Conservation (phyloP, 352 stramenopile species). For the Aphanomyces invadans region DNA sequence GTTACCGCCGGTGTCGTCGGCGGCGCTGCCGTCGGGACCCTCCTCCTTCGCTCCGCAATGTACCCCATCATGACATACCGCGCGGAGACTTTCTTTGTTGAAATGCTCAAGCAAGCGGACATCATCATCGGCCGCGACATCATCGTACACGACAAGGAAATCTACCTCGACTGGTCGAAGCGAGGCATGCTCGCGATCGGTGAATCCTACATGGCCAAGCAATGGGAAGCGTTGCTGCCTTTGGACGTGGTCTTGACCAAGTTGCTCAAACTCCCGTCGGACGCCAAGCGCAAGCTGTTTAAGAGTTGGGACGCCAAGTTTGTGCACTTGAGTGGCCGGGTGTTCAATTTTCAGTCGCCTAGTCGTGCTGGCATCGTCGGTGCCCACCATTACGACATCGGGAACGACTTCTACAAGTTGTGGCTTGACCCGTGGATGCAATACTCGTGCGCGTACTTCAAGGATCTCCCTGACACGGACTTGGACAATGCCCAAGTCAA, state of each 20-base stretch:
- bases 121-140: slow-evolving; percentile 79
- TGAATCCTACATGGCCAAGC: slow-evolving; percentile 85
- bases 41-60: slow-evolving; percentile 57
- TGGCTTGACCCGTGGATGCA: slow-evolving; percentile 84
- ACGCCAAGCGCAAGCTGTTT: slow-evolving; percentile 77
- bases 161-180: slow-evolving; percentile 82
- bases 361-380: slow-evolving; percentile 75
- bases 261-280: slow-evolving; percentile 53
- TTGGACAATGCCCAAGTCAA: slow-evolving; percentile 77
- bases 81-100: slow-evolving; percentile 69
- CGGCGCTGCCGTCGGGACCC: slow-evolving; percentile 55
- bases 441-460: slow-evolving; percentile 83
- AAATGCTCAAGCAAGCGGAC: slow-evolving; percentile 70
- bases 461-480: slow-evolving; percentile 62
- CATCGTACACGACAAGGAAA: slow-evolving; percentile 67
- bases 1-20: slow-evolving; percentile 55
- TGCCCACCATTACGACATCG: slow-evolving; percentile 80
- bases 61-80: slow-evolving; percentile 57
- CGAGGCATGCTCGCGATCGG: slow-evolving; percentile 78
- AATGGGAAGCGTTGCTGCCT: slow-evolving; percentile 77
- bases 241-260: slow-evolving; percentile 70
- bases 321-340: slow-evolving; percentile 55
- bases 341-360: slow-evolving; percentile 85
- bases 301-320: slow-evolving; percentile 84
- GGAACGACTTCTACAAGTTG: slow-evolving; percentile 86